Percentiles rank a stretch among this genome's conserved stretches.
These are phyloP conservation scores for Erythrobasidium yunnanense DNA, from an alignment of 768 basidiomycete genomes.

Conservation along the genomic window DNA sequence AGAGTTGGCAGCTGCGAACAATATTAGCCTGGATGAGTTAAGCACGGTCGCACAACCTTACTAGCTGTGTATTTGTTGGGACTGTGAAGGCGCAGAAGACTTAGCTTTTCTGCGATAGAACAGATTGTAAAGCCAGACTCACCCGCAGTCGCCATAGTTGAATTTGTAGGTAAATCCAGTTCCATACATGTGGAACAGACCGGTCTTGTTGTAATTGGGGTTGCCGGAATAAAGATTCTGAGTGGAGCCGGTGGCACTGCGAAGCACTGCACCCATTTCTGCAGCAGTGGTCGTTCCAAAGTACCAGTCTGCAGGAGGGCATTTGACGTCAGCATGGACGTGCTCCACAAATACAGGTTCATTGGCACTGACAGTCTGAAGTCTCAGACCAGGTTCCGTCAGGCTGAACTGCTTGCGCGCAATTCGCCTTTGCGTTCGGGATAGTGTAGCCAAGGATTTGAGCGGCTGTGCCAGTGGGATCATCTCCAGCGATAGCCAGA, in stretches of 20 bases:
- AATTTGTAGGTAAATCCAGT: constrained; percentile 75
- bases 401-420: constrained; percentile 47
- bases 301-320: constrained; percentile 31
- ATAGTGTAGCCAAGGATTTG: constrained; percentile 59
- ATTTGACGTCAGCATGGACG: not conserved
- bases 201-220: constrained; percentile 59
- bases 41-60: too few relatives aligned
- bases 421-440: constrained; percentile 64
- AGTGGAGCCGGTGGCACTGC: constrained; percentile 74
- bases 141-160: constrained; percentile 59
- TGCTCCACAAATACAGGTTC: not conserved
- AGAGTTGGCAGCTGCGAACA: constrained; percentile 80
- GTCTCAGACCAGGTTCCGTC: constrained; percentile 96
- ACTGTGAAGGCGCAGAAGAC: constrained; percentile 64
- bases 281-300: constrained; percentile 47
- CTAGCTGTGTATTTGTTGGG: constrained; percentile 91
- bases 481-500: constrained; percentile 69
- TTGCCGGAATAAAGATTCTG: constrained; percentile 63
- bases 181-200: constrained; percentile 79
- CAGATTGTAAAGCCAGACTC: not conserved
- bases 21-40: too few relatives aligned
- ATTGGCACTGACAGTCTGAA: constrained; percentile 72
- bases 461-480: constrained; percentile 60
- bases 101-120: constrained; percentile 41
- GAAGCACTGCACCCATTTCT: constrained; percentile 71